These are phyloP conservation scores for Exobasidium cylindrosporum DNA, from an alignment of 1,284 basidiomycete genomes.

Conservation along the genomic window DNA sequence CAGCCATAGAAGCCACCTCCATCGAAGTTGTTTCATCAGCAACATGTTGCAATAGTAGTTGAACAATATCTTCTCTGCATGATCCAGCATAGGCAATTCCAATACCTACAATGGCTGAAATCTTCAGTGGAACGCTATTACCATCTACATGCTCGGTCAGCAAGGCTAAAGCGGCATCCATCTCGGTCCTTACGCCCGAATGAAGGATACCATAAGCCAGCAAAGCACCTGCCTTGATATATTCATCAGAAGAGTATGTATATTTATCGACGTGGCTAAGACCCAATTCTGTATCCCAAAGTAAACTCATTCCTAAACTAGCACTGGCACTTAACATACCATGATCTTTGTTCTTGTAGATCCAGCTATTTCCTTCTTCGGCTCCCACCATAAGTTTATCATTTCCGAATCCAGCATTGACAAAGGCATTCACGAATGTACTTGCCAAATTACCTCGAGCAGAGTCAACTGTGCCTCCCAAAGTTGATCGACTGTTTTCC, in stretches of 20 bases:
- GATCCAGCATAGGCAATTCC: constrained; percentile 93
- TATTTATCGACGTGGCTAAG: constrained; percentile 96
- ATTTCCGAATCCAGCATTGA: constrained; percentile 97
- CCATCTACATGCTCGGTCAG: constrained; percentile 88
- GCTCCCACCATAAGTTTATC: constrained; percentile 97
- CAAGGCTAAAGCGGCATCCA: constrained; percentile 87
- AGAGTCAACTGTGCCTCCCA: constrained; percentile 71
- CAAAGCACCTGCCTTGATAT: constrained; percentile 92
- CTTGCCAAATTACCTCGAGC: constrained; percentile 91
- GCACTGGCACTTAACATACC: constrained; percentile 97
- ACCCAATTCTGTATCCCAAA: constrained; percentile 96
- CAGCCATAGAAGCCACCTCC: constrained; percentile 82
- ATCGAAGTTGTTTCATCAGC: constrained; percentile 63
- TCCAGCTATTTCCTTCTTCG: constrained; percentile 93
- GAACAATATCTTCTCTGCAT: constrained; percentile 74
- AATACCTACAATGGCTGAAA: constrained; percentile 70
- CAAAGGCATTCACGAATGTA: constrained; percentile 98
- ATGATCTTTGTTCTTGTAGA: constrained; percentile 99
- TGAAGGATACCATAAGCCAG: constrained; percentile 93
- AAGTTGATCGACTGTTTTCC: constrained; percentile 63
- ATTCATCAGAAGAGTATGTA: constrained; percentile 90
- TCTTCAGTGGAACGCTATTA: constrained; percentile 77
- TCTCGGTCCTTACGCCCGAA: constrained; percentile 83
- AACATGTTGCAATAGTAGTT: constrained; percentile 47
- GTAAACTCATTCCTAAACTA: constrained; percentile 82